These are phyloP conservation scores for Erigeron canadensis DNA, from an alignment of 129 eudicot genomes.

Conservation along the genomic window DNA sequence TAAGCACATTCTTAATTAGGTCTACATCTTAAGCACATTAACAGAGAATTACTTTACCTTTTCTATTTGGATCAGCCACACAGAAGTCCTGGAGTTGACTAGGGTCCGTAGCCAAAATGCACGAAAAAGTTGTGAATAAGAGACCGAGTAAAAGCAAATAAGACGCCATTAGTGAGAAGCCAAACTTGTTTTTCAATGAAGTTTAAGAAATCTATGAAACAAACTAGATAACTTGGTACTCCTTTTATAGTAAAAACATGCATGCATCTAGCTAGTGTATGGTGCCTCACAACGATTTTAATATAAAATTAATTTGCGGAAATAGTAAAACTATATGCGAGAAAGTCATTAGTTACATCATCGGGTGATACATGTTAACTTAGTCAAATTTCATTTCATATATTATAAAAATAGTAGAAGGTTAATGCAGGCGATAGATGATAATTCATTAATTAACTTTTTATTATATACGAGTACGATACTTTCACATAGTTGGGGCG, in stretches of 20 bases:
- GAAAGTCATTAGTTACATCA: slow-evolving; percentile 14
- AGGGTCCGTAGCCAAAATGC: not conserved
- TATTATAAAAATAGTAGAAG: not conserved
- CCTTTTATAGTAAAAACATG: slow-evolving; percentile 17
- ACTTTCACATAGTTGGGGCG: not conserved
- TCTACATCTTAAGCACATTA: too few relatives aligned
- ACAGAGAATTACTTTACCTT: not conserved
- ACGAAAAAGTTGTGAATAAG: not conserved
- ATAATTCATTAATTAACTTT: too few relatives aligned
- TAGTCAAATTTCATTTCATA: not conserved
- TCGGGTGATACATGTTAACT: not conserved
- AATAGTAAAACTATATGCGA: not conserved
- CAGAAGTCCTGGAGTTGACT: not conserved
- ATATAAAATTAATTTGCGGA: not conserved
- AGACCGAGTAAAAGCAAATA: slow-evolving; percentile 10
- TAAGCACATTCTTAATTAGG: too few relatives aligned
- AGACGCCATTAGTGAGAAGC: slow-evolving; percentile 6
- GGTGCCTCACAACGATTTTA: not conserved
- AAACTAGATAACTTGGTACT: not conserved
- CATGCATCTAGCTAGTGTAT: too few relatives aligned
- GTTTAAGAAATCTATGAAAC: not conserved
- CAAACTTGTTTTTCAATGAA: not conserved
- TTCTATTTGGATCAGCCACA: not conserved
- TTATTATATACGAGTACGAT: too few relatives aligned
- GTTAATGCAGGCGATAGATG: too few relatives aligned